Evolutionary conservation across 352 stramenopile genomes (phyloP).

Genomic region (Phytophthora tentaculata): DNA sequence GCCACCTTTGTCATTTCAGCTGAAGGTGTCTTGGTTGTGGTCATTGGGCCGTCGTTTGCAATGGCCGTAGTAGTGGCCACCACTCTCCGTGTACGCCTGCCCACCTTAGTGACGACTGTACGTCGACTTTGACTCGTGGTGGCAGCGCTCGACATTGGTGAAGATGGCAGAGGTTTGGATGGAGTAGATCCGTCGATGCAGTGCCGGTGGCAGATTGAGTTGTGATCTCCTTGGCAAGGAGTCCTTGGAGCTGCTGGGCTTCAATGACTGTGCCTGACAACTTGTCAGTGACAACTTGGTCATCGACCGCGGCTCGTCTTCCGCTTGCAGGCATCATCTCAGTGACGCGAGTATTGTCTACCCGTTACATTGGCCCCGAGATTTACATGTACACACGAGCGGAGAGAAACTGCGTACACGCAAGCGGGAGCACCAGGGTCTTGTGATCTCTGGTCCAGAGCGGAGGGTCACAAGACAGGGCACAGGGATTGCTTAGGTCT

Average conservation of each 20-base stretch:
- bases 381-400: constrained; percentile 4
- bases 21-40: constrained; percentile 1
- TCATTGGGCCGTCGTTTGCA: not conserved
- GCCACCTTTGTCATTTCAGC: constrained; percentile 2
- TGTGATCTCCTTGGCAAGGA: constrained; percentile 3
- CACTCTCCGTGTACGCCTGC: constrained; percentile 7
- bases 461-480: constrained; percentile 12
- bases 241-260: constrained; percentile 2
- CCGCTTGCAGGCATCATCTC: constrained; percentile 2
- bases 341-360: constrained; percentile 7
- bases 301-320: constrained; percentile 5
- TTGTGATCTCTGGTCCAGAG: too few relatives aligned
- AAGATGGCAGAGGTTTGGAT: not conserved
- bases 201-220: constrained; percentile 3
- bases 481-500: constrained; percentile 3
- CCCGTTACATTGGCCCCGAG: constrained; percentile 1
- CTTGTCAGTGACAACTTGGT: too few relatives aligned
- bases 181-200: constrained; percentile 5
- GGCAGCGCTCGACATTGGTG: constrained; percentile 1
- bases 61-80: constrained; percentile 4
- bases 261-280: constrained; percentile 8
- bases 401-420: constrained; percentile 20
- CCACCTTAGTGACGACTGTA: not conserved
- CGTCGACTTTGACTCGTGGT: constrained; percentile 1
- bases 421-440: constrained; percentile 16